Base-by-base conservation (phyloP, 371 early-diverging fungal genomes). In the Rhizopus delemar region DNA sequence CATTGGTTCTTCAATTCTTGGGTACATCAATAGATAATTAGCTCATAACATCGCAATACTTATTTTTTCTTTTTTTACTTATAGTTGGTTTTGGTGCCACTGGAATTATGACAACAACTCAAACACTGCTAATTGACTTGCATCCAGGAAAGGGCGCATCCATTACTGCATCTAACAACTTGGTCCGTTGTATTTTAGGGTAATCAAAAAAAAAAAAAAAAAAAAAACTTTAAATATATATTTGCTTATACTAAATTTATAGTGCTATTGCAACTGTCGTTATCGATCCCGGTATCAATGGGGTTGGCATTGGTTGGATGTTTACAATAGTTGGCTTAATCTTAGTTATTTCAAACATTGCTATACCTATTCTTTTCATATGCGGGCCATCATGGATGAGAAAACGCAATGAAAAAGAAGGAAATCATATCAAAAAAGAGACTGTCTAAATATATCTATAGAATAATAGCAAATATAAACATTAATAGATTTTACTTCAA, bases 141-240 rank as follows among this genome's bases (percentile, higher is more conserved):
- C 73, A 60, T 53, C 78, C 78, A 8, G 69, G 67, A 45, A 63
- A 61, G 56, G 68, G 70, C 16, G 75, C 74, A 8, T 77, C 78
- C 52, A 72, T 77, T 35, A 70, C 75, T 33, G 74, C 78, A 13
- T 66, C 73, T 8, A 74, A 66, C 36, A 77, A 74, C 32, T 35
- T 77, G 3, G 53, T 64, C 5, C 64, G 78, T 33, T 74, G 78
- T 45, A 28, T 74, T 15, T 60, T 76, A 13, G 73, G 76, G 73
- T 74, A 60, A 53, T 5, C 16, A 13, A 38, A 13, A 38, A 13
- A 8, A 6, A 11, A 38, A 2, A 11, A 22, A 22, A 22, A 22
- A 22, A 11, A 13, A 2, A 11, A 11, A 38, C 13, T 13, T 38
- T 38, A 13, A 11, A 11, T 38, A 38, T 11, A 38, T 5, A 6